Evolutionary conservation across 148 eudicot genomes (phyloP).

Genomic region (Bassia scoparia): DNA sequence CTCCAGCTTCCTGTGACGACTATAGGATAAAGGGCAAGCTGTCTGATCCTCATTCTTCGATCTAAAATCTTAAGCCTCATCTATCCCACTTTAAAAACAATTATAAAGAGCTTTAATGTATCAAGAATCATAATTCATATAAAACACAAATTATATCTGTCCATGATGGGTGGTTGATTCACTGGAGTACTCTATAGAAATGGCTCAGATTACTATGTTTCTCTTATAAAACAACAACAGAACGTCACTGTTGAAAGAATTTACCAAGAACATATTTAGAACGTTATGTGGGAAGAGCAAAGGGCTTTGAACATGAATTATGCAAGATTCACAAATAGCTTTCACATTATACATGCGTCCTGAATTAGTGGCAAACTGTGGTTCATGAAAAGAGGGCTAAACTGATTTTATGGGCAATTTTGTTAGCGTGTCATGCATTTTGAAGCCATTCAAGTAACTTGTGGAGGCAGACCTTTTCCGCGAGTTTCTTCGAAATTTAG

Average conservation of each 20-base stretch:
- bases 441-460: constrained; percentile 93
- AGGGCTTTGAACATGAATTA: background rate
- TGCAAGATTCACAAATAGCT: background rate
- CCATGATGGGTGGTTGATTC: no score
- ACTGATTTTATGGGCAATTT: constrained; percentile 71
- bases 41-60: background rate
- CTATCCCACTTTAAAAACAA: background rate
- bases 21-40: background rate
- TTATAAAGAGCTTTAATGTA: background rate
- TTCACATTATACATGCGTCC: background rate
- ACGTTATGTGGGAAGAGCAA: background rate
- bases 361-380: background rate
- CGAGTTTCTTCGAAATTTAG: constrained; percentile 80
- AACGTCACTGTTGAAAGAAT: background rate
- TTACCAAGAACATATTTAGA: no score
- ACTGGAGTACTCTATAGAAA: no score
- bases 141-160: no score
- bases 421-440: constrained; percentile 73
- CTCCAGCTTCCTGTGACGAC: no score
- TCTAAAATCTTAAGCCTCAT: background rate
- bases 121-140: background rate
- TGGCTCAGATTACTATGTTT: background rate
- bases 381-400: constrained; percentile 21
- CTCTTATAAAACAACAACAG: background rate
- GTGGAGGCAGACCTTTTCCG: constrained; percentile 82